These are phyloP conservation scores for Nannizziopsis arthrosporioides DNA, from an alignment of 2,329 filamentous ascomycete genomes.

Conservation along the genomic window DNA sequence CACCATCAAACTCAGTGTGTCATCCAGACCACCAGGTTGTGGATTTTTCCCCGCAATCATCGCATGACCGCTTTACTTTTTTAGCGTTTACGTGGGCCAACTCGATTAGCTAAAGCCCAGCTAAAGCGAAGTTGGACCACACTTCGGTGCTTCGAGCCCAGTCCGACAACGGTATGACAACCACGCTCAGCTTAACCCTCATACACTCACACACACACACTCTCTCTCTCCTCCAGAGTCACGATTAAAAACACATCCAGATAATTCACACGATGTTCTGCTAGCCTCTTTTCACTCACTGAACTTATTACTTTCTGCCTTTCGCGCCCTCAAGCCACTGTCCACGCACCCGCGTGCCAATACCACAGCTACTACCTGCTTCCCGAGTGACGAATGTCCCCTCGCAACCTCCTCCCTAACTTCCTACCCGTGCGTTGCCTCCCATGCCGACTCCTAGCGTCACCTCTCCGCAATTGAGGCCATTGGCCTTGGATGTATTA, in stretches of 20 bases:
- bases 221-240: conserved; percentile 2
- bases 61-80: conserved; percentile 9
- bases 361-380: conserved; percentile 3
- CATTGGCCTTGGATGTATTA: conserved; percentile 34
- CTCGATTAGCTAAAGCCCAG: conserved; percentile 2
- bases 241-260: background rate
- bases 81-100: conserved; percentile 9
- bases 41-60: conserved; percentile 6
- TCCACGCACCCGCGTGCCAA: conserved; percentile 1
- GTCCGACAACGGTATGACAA: background rate
- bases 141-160: background rate
- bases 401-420: conserved; percentile 1
- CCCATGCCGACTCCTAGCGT: conserved; percentile 42
- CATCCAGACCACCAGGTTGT: background rate
- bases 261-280: conserved; percentile 4
- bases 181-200: background rate
- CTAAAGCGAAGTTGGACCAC: background rate
- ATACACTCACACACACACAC: background rate
- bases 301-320: background rate
- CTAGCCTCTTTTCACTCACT: background rate
- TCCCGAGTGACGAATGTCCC: conserved; percentile 16
- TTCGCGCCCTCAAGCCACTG: conserved; percentile 7
- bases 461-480: conserved; percentile 33
- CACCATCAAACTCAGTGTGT: background rate
- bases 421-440: conserved; percentile 19